Conservation (phyloP, 495 filamentous ascomycete genomes). For the Annulohypoxylon nitens region DNA sequence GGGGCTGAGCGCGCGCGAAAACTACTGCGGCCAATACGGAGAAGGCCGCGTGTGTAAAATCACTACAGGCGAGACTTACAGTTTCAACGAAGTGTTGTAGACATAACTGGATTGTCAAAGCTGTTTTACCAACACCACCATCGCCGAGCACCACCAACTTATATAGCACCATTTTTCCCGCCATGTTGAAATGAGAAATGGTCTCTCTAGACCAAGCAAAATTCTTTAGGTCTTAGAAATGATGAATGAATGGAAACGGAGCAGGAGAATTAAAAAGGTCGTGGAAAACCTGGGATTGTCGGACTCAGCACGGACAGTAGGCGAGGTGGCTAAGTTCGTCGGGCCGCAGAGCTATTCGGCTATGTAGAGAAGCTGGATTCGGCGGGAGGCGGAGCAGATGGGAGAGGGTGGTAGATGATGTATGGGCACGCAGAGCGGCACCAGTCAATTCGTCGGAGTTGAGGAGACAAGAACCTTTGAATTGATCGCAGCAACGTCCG, state of each 20-base stretch:
- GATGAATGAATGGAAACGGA: conserved; percentile 18
- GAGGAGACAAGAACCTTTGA: conserved; percentile 24
- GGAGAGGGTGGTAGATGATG: not conserved
- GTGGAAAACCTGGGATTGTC: conserved; percentile 17
- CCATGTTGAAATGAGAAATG: conserved; percentile 58
- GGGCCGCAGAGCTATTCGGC: conserved; percentile 47
- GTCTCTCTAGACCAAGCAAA: conserved; percentile 36
- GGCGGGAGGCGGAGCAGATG: conserved; percentile 39
- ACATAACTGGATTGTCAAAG: conserved; percentile 94
- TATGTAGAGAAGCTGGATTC: conserved; percentile 39
- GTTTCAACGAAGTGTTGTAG: conserved; percentile 72
- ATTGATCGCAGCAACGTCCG: conserved; percentile 47
- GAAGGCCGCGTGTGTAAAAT: not conserved
- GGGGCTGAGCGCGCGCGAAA: conserved; percentile 9
- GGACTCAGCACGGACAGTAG: conserved; percentile 40
- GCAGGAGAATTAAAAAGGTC: conserved; percentile 17
- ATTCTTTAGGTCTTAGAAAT: conserved; percentile 8
- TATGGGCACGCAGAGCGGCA: conserved; percentile 24
- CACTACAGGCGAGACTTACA: conserved; percentile 51
- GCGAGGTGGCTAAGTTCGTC: conserved; percentile 48
- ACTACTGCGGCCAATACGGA: not conserved
- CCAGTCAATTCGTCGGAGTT: conserved; percentile 33
- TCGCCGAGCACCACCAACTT: conserved; percentile 96
- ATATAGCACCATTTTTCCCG: conserved; percentile 92
- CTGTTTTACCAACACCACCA: conserved; percentile 89